These are phyloP conservation scores for Cladosporium colombiae DNA, from an alignment of 2,329 filamentous ascomycete species.

Conservation along the genomic window DNA sequence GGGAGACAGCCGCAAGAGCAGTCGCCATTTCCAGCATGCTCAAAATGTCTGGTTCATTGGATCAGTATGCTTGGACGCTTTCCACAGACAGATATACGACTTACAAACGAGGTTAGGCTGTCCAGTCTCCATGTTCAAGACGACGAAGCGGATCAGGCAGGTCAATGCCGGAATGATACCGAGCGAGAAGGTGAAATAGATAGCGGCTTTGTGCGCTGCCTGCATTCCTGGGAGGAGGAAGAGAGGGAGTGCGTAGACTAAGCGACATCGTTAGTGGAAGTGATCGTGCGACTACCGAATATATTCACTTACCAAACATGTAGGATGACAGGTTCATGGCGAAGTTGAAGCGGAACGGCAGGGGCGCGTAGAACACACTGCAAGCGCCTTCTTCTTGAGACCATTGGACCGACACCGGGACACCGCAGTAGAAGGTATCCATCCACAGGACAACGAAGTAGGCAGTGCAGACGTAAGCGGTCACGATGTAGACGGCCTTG, in stretches of 20 bases:
- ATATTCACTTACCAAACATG: constrained; percentile 31
- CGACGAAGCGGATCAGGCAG: constrained; percentile 31
- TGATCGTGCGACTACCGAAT: background rate
- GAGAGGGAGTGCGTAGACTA: constrained; percentile 39
- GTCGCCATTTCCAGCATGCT: constrained; percentile 24
- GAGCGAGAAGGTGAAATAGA: constrained; percentile 31
- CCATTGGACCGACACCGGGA: constrained; percentile 40
- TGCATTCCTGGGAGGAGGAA: constrained; percentile 35
- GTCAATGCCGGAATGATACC: constrained; percentile 32
- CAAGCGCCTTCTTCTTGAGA: constrained; percentile 41
- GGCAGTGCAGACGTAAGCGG: constrained; percentile 34
- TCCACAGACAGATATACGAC: background rate
- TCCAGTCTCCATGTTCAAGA: constrained; percentile 30
- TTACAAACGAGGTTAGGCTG: constrained; percentile 33
- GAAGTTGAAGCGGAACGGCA: constrained; percentile 41
- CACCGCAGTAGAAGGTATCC: constrained; percentile 41
- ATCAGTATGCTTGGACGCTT: background rate
- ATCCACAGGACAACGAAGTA: constrained; percentile 39
- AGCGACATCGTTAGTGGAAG: accelerated
- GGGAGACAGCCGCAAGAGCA: constrained; percentile 20
- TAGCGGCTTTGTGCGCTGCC: constrained; percentile 26
- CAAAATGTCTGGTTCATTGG: background rate
- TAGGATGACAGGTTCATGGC: constrained; percentile 40
- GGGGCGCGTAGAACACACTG: constrained; percentile 39
- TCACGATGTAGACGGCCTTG: constrained; percentile 36